Conservation (phyloP, 257 asterid genomes). For the Solanum corneliomulleri region DNA sequence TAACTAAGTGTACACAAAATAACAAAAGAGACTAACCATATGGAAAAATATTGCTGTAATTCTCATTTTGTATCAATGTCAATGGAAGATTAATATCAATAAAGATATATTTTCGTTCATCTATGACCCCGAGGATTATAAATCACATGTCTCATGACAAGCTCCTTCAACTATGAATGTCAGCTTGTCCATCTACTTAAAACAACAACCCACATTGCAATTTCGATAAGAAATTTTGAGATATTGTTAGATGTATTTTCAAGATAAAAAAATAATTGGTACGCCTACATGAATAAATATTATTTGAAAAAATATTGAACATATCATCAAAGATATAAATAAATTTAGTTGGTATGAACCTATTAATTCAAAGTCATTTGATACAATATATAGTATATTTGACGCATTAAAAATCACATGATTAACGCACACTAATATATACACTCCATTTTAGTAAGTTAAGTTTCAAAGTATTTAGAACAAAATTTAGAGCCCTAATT, state of each 20-base stretch:
- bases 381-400: no score
- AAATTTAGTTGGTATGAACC: no score
- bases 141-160: constrained; percentile 2
- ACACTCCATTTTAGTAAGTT: not conserved
- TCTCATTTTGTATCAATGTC: not conserved
- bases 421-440: no score
- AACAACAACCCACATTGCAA: not conserved
- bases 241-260: no score
- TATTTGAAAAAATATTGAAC: no score
- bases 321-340: no score
- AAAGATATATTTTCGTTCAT: constrained; percentile 23
- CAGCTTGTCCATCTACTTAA: no score
- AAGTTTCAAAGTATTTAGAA: not conserved
- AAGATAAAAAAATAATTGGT: no score
- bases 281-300: no score
- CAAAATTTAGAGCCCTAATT: constrained; percentile 25
- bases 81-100: constrained; percentile 30
- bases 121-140: constrained; percentile 28
- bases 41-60: not conserved
- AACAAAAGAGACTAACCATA: constrained; percentile 33
- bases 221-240: not conserved
- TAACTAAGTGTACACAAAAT: no score
- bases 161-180: not conserved
- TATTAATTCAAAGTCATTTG: no score
- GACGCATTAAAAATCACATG: no score